phyloP scores from a whole-genome alignment of 108 stramenopile species.

The Pseudonitzschia delicatissima region DNA sequence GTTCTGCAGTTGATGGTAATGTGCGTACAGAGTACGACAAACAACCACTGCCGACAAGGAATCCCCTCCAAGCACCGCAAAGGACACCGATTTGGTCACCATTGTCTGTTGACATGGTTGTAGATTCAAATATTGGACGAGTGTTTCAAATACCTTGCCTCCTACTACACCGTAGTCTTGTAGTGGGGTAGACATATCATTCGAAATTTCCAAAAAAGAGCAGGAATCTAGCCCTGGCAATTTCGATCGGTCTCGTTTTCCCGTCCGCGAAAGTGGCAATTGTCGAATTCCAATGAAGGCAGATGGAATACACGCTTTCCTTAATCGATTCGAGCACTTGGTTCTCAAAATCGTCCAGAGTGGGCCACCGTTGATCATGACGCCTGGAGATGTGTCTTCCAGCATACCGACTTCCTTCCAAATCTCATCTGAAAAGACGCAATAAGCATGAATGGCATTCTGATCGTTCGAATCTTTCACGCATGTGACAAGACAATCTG shows the following conservation, averaged over 20 bases:
- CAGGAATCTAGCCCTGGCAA: slow-evolving; percentile 39
- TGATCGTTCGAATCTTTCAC: slow-evolving; percentile 10
- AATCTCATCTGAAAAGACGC: slow-evolving; percentile 49
- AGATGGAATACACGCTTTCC: slow-evolving; percentile 63
- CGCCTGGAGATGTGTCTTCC: slow-evolving; percentile 22
- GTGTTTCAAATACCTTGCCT: slow-evolving; percentile 42
- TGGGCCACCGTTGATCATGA: slow-evolving; percentile 52
- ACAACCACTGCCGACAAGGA: slow-evolving; percentile 78
- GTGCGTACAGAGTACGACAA: slow-evolving; percentile 66
- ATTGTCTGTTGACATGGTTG: slow-evolving; percentile 54
- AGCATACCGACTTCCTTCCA: slow-evolving; percentile 39
- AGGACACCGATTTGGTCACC: slow-evolving; percentile 54
- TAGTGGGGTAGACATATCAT: slow-evolving; percentile 18
- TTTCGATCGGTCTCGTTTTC: slow-evolving; percentile 56
- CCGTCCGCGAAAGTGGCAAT: slow-evolving; percentile 77
- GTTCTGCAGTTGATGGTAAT: slow-evolving; percentile 56
- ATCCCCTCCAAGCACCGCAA: slow-evolving; percentile 82
- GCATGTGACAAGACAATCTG: slow-evolving; percentile 53
- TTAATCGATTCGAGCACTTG: slow-evolving; percentile 40
- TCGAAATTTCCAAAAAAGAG: background rate
- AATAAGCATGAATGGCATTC: slow-evolving; percentile 58
- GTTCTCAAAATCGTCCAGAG: slow-evolving; percentile 50
- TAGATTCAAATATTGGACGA: slow-evolving; percentile 71
- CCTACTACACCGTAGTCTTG: slow-evolving; percentile 52
- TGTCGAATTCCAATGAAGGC: slow-evolving; percentile 57